Percentiles rank a stretch among this genome's conserved stretches.
Conservation (phyloP, 2,329 filamentous ascomycete species). For the Sphaerulina populicola region DNA sequence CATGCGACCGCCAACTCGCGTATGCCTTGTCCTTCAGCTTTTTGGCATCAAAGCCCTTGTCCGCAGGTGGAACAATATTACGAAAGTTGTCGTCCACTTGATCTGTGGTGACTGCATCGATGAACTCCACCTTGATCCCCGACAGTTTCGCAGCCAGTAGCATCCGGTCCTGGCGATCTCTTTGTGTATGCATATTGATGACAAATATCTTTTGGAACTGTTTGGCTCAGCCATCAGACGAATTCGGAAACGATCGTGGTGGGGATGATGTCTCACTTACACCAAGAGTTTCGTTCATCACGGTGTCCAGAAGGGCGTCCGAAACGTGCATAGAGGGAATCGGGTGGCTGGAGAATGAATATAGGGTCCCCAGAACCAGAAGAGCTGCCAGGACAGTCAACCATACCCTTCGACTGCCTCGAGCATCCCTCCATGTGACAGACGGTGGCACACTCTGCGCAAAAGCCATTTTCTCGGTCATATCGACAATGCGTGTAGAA, state of each 20-base stretch:
- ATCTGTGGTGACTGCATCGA: background rate
- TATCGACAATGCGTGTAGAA: too few relatives aligned
- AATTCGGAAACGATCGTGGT: background rate
- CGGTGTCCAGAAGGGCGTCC: background rate
- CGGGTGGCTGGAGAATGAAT: too few relatives aligned
- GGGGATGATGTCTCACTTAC: background rate
- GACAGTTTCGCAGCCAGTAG: background rate
- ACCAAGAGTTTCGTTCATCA: background rate
- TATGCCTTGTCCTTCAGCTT: background rate
- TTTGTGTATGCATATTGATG: background rate
- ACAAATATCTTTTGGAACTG: background rate
- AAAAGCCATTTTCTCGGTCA: too few relatives aligned
- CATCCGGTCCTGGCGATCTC: background rate
- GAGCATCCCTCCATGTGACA: too few relatives aligned
- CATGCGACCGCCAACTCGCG: slow-evolving; percentile 1
- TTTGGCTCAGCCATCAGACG: background rate
- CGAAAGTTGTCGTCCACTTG: background rate
- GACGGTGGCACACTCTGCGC: too few relatives aligned
- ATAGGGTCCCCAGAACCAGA: too few relatives aligned
- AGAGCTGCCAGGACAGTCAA: too few relatives aligned
- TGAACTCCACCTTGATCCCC: background rate
- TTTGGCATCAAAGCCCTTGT: background rate
- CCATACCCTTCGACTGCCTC: too few relatives aligned
- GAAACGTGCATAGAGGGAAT: too few relatives aligned
- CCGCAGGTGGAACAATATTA: background rate